These are phyloP conservation scores for Penicillium subrubescens DNA, from an alignment of 495 filamentous ascomycete genomes.

Conservation along the genomic window DNA sequence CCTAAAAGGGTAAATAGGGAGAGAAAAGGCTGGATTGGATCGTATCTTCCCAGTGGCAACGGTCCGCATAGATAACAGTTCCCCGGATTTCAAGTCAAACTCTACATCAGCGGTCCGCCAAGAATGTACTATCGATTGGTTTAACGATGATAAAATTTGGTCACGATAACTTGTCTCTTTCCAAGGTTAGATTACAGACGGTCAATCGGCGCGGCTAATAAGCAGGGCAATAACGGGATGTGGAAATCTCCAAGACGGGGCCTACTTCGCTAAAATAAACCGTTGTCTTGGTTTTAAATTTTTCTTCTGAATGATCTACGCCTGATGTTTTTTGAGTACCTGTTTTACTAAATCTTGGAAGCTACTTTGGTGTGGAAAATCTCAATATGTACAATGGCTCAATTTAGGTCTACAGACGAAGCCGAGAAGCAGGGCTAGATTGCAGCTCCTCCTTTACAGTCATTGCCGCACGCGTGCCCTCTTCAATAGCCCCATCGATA, in stretches of 20 bases:
- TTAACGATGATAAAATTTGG: not conserved
- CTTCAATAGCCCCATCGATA: constrained; percentile 39
- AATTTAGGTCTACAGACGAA: not conserved
- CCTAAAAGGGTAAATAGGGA: constrained; percentile 7
- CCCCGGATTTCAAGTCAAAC: constrained; percentile 6
- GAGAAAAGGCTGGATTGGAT: not conserved
- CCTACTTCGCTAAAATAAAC: no score
- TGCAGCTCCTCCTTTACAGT: constrained; percentile 21
- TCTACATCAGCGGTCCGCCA: not conserved
- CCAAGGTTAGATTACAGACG: not conserved
- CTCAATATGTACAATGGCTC: not conserved
- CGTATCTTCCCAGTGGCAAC: not conserved
- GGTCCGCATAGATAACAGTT: constrained; percentile 2
- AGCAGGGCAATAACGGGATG: not conserved
- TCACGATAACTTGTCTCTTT: not conserved
- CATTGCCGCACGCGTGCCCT: constrained; percentile 27
- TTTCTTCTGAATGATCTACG: no score
- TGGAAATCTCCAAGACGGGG: no score
- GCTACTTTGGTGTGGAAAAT: not conserved
- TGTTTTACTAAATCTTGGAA: not conserved
- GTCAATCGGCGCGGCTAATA: not conserved
- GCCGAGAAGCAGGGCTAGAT: not conserved
- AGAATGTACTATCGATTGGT: not conserved
- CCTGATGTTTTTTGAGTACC: not conserved
- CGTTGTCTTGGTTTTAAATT: no score